phyloP scores from a whole-genome alignment of 352 stramenopile species.

The Phytophthora nicotianae region DNA sequence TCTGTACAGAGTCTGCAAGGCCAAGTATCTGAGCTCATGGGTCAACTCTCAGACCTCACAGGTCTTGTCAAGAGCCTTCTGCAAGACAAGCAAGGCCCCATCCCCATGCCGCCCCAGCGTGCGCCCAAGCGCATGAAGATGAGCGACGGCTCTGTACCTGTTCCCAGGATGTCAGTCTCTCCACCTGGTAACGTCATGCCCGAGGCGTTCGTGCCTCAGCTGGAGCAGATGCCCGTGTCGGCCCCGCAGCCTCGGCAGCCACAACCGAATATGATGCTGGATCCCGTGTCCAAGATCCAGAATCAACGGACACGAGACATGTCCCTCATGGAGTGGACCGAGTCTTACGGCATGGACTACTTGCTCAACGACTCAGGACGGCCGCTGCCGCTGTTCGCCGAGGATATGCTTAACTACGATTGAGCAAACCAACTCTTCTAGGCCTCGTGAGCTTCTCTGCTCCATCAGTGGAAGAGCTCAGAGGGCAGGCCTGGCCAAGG shows the following conservation, averaged over 20 bases:
- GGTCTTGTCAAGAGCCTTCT: conserved; percentile 75
- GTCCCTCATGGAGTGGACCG: conserved; percentile 79
- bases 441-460: conserved; percentile 5
- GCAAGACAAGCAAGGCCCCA: conserved; percentile 48
- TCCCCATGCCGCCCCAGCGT: conserved; percentile 24
- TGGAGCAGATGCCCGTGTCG: conserved; percentile 29
- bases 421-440: conserved; percentile 30
- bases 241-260: conserved; percentile 22
- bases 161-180: conserved; percentile 21
- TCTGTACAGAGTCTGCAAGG: conserved; percentile 75
- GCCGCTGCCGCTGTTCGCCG: conserved; percentile 60
- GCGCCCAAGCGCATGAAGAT: conserved; percentile 57
- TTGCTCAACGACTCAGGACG: conserved; percentile 68
- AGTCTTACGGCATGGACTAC: conserved; percentile 81
- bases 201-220: conserved; percentile 22
- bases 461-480: conserved; percentile 1
- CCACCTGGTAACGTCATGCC: conserved; percentile 24
- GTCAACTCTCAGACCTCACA: conserved; percentile 74
- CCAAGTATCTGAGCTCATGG: conserved; percentile 82
- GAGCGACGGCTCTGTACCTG: conserved; percentile 5
- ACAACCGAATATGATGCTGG: conserved; percentile 39
- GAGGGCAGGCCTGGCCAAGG: conserved; percentile 1
- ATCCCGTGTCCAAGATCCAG: conserved; percentile 46
- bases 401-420: conserved; percentile 64
- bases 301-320: conserved; percentile 64